phyloP scores from a whole-genome alignment of 2,329 filamentous ascomycete genomes.

The Aspergillus fischeri region DNA sequence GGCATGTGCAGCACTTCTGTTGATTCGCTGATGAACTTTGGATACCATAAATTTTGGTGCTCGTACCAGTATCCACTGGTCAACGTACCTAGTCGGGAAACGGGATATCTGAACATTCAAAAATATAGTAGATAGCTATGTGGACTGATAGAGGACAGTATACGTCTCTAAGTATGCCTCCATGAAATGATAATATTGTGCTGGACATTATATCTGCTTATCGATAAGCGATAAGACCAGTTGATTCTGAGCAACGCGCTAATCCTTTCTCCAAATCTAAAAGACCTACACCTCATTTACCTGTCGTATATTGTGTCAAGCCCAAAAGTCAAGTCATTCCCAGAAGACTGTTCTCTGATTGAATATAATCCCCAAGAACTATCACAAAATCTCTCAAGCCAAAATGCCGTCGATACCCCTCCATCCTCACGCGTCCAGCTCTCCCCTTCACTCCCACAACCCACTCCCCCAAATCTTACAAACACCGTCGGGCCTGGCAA shows the following conservation, averaged over 20 bases:
- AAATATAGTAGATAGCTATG: neutral
- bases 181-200: neutral
- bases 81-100: neutral
- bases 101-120: neutral
- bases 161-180: neutral
- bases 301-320: neutral
- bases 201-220: neutral
- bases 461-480: slow-evolving; percentile 79
- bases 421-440: slow-evolving; percentile 23
- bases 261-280: neutral
- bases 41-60: neutral
- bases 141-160: neutral
- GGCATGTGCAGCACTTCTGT: neutral
- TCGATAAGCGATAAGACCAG: neutral
- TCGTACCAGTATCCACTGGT: neutral
- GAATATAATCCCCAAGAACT: neutral
- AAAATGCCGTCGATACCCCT: slow-evolving; percentile 43
- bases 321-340: neutral
- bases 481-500: slow-evolving; percentile 81
- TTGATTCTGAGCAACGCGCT: neutral
- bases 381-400: neutral
- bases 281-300: neutral
- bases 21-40: neutral
- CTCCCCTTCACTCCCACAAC: slow-evolving; percentile 31
- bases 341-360: neutral